Evolutionary conservation across 306 rosid species (phyloP).

Genomic region (Senna siamea): DNA sequence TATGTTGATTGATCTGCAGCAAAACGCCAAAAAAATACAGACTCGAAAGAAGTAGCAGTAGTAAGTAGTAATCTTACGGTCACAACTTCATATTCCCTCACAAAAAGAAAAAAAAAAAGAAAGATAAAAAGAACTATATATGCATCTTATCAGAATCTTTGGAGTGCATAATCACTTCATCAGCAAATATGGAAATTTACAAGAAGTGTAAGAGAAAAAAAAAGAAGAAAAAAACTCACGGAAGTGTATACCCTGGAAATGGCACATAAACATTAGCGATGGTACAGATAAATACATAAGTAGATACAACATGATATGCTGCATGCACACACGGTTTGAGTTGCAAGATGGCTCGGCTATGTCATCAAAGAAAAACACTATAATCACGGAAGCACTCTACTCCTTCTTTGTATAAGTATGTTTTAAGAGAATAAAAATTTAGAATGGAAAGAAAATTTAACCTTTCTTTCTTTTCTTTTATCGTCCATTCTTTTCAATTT

Average conservation of each 20-base stretch:
- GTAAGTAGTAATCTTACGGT: not conserved
- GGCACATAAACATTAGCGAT: not conserved
- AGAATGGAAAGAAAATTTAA: too few relatives aligned
- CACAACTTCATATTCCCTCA: not conserved
- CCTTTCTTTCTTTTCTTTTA: not conserved
- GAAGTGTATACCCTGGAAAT: not conserved
- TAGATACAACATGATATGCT: not conserved
- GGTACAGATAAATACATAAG: not conserved
- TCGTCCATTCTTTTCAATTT: not conserved
- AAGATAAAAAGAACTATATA: not conserved
- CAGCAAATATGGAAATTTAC: conserved; percentile 11
- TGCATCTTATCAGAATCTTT: not conserved
- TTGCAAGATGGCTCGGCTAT: not conserved
- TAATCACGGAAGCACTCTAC: not conserved
- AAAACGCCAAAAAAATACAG: not conserved
- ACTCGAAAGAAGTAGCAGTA: not conserved
- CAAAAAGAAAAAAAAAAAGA: too few relatives aligned
- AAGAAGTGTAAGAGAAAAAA: not conserved
- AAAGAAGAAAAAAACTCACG: not conserved
- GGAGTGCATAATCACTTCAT: conserved; percentile 4
- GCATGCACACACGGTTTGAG: not conserved
- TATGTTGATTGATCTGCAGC: not conserved
- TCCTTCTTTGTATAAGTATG: not conserved
- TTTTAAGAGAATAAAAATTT: not conserved
- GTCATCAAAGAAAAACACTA: not conserved